Evolutionary conservation across 2,329 filamentous ascomycete species (phyloP).

Genomic region (Diaporthe capsici): DNA sequence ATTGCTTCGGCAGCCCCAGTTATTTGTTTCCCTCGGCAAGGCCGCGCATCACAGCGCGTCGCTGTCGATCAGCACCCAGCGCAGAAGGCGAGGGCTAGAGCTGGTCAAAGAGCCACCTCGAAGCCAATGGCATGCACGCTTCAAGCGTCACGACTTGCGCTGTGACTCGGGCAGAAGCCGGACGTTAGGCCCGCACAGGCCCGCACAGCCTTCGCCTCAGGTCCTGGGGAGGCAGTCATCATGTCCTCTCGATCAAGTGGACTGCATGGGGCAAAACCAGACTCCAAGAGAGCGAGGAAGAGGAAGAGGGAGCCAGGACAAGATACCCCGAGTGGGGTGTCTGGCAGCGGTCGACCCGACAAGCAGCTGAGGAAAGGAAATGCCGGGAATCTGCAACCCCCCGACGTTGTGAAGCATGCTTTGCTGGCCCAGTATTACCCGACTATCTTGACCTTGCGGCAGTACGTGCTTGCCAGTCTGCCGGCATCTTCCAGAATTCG

Average conservation of each 20-base stretch:
- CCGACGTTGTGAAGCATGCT: slow-evolving; percentile 62
- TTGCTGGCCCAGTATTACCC: slow-evolving; percentile 79
- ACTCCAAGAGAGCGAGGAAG: not conserved
- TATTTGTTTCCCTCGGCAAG: slow-evolving; percentile 9
- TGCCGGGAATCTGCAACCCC: slow-evolving; percentile 32
- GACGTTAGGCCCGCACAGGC: slow-evolving; percentile 2
- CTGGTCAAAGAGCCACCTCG: slow-evolving; percentile 10
- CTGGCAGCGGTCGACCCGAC: slow-evolving; percentile 38
- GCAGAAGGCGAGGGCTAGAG: not conserved
- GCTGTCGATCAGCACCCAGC: slow-evolving; percentile 20
- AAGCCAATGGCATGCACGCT: slow-evolving; percentile 17
- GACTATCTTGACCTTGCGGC: slow-evolving; percentile 75
- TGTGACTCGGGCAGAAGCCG: slow-evolving; percentile 1
- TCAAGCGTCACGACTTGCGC: not conserved
- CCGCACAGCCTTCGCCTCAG: not conserved
- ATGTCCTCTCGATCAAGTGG: slow-evolving; percentile 3
- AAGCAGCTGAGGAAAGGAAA: slow-evolving; percentile 43
- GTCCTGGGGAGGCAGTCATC: not conserved
- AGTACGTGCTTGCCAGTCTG: slow-evolving; percentile 77
- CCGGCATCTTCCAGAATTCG: slow-evolving; percentile 76
- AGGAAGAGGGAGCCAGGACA: slow-evolving; percentile 32
- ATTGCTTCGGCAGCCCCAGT: slow-evolving; percentile 7
- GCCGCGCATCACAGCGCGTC: slow-evolving; percentile 18
- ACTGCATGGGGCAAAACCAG: not conserved
- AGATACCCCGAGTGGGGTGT: not conserved